Conservation (phyloP, 176 grass and related monocot species). For the Avena eriantha region DNA sequence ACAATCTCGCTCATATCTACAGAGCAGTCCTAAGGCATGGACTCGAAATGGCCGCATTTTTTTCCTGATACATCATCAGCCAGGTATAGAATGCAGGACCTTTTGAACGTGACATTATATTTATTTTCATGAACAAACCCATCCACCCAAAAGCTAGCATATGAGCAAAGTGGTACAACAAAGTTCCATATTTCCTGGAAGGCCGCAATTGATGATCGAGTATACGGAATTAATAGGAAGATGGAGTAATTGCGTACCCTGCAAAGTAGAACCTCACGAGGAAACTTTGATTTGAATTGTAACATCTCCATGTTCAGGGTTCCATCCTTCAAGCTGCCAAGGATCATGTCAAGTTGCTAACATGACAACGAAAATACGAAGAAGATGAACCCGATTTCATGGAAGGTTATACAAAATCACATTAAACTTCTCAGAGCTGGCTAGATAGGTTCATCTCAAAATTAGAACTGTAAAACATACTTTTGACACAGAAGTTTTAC, state of each 20-base stretch:
- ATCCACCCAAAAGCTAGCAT: neutral
- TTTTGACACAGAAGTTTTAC: neutral
- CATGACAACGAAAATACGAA: conserved; percentile 33
- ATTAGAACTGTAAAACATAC: conserved; percentile 2
- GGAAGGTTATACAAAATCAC: neutral
- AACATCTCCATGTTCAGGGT: conserved; percentile 93
- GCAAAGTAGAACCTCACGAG: conserved; percentile 92
- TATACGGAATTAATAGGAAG: neutral
- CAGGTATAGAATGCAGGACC: neutral
- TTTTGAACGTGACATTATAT: neutral
- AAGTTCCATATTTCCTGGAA: neutral
- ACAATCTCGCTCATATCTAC: neutral
- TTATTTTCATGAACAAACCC: neutral
- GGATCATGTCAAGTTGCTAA: conserved; percentile 16
- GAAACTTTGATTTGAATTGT: conserved; percentile 88
- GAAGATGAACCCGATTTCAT: neutral
- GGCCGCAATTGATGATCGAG: neutral
- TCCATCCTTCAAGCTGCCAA: conserved; percentile 95
- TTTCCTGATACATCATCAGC: neutral
- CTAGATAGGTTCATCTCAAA: conserved; percentile 13
- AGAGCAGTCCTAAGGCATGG: neutral
- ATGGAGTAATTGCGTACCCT: conserved; percentile 62
- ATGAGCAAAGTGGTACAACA: conserved; percentile 7
- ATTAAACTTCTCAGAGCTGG: neutral
- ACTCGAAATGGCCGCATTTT: neutral